Percentiles rank a stretch among this genome's conserved stretches.
Evolutionary conservation across 495 filamentous ascomycete genomes (phyloP).

Genomic region (Penicillium coprophilum): DNA sequence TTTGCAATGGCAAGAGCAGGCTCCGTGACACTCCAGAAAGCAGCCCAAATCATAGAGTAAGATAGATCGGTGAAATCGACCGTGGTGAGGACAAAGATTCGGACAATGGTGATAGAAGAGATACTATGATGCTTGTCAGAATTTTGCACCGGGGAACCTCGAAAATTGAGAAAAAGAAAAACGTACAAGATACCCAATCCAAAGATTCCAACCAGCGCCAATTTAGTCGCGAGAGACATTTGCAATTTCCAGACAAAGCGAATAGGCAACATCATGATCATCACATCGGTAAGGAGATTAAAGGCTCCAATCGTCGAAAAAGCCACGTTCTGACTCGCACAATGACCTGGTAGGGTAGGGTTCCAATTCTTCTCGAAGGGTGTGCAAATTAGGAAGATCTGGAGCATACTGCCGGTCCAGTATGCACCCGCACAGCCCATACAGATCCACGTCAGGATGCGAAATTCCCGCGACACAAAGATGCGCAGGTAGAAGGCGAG

Average conservation of each 20-base stretch:
- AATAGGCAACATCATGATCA: slow-evolving; percentile 43
- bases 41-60: slow-evolving; percentile 30
- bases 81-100: slow-evolving; percentile 23
- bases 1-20: slow-evolving; percentile 24
- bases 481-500: slow-evolving; percentile 54
- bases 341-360: slow-evolving; percentile 15
- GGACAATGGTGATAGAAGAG: slow-evolving; percentile 27
- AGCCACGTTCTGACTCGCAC: slow-evolving; percentile 23
- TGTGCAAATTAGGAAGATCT: slow-evolving; percentile 35
- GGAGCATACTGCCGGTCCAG: slow-evolving; percentile 23
- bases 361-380: slow-evolving; percentile 32
- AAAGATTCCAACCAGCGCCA: slow-evolving; percentile 23
- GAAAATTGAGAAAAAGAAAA: no score
- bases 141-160: not conserved
- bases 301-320: slow-evolving; percentile 30
- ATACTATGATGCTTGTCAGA: slow-evolving; percentile 14
- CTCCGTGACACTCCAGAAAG: slow-evolving; percentile 29
- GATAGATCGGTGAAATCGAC: slow-evolving; percentile 24
- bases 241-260: slow-evolving; percentile 42
- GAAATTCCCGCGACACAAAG: slow-evolving; percentile 43
- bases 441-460: slow-evolving; percentile 30
- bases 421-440: slow-evolving; percentile 35
- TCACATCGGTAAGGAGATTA: slow-evolving; percentile 42
- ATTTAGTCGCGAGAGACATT: slow-evolving; percentile 22
- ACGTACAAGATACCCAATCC: slow-evolving; percentile 23